These are phyloP conservation scores for Amauroascus niger DNA, from an alignment of 2,329 filamentous ascomycete genomes.

Conservation along the genomic window DNA sequence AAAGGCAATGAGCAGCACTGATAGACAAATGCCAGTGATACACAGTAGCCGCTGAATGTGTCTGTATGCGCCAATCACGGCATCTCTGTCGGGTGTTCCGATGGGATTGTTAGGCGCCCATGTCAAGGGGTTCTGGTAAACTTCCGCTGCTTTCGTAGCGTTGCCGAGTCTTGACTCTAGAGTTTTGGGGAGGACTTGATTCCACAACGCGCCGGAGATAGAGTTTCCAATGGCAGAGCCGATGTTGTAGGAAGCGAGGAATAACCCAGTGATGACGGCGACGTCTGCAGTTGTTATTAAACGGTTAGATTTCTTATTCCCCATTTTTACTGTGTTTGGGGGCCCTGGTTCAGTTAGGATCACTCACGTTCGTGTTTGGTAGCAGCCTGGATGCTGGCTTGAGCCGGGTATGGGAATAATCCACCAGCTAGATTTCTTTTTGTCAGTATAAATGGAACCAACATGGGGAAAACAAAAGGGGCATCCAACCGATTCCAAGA, in stretches of 20 bases:
- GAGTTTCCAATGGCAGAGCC: constrained; percentile 52
- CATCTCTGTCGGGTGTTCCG: constrained; percentile 38
- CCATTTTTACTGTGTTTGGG: constrained; percentile 6
- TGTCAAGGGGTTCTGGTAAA: constrained; percentile 37
- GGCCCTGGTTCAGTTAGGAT: not conserved
- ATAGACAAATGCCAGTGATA: constrained; percentile 44
- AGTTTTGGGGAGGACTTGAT: constrained; percentile 44
- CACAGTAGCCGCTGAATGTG: constrained; percentile 41
- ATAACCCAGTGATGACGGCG: constrained; percentile 55
- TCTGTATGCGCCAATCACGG: constrained; percentile 38
- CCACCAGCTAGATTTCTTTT: constrained; percentile 43
- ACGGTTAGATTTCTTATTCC: not conserved
- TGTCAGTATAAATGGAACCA: constrained; percentile 1
- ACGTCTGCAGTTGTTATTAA: constrained; percentile 35
- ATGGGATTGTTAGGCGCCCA: constrained; percentile 33
- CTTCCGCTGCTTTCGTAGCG: constrained; percentile 30
- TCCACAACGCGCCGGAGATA: constrained; percentile 55
- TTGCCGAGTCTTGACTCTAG: constrained; percentile 37
- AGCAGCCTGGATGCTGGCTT: constrained; percentile 44
- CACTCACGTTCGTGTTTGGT: constrained; percentile 40
- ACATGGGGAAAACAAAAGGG: not conserved
- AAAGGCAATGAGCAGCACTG: constrained; percentile 39
- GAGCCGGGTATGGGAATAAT: constrained; percentile 48
- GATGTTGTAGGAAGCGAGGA: constrained; percentile 54
- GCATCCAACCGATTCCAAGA: constrained; percentile 44